These are phyloP conservation scores for Schwanniomyces occidentalis DNA, from an alignment of 805 yeast species.

Conservation along the genomic window DNA sequence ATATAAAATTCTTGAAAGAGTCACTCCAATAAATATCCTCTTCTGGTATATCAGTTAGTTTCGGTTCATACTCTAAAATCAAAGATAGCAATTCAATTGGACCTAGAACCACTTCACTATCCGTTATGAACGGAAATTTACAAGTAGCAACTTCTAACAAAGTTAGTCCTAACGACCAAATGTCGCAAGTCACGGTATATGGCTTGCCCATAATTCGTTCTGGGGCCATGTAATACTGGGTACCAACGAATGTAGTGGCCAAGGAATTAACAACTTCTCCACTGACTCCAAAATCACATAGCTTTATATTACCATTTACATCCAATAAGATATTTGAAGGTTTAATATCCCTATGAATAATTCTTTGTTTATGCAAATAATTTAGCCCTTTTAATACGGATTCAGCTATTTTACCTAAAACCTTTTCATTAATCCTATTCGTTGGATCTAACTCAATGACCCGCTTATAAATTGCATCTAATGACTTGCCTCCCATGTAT, in stretches of 20 bases:
- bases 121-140: constrained; percentile 67
- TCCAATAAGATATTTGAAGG: constrained; percentile 90
- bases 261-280: constrained; percentile 95
- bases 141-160: constrained; percentile 90
- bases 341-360: constrained; percentile 93
- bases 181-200: constrained; percentile 91
- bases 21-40: constrained; percentile 79
- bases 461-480: constrained; percentile 86
- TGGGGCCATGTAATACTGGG: constrained; percentile 98
- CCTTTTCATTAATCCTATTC: constrained; percentile 90
- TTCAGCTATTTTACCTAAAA: constrained; percentile 86
- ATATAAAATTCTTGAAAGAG: constrained; percentile 79
- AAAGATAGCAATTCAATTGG: constrained; percentile 86
- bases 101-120: constrained; percentile 35
- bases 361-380: constrained; percentile 81
- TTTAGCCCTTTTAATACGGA: constrained; percentile 82
- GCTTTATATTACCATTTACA: constrained; percentile 74
- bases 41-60: constrained; percentile 71
- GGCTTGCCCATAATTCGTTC: constrained; percentile 96
- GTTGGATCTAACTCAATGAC: constrained; percentile 63
- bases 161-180: constrained; percentile 88
- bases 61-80: constrained; percentile 82
- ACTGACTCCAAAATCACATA: constrained; percentile 97
- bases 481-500: constrained; percentile 89
- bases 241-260: constrained; percentile 96